Evolutionary conservation across 2,329 filamentous ascomycete species (phyloP), one percentile per base, ranked within the genome.

Genomic region (Monilinia fructigena): DNA sequence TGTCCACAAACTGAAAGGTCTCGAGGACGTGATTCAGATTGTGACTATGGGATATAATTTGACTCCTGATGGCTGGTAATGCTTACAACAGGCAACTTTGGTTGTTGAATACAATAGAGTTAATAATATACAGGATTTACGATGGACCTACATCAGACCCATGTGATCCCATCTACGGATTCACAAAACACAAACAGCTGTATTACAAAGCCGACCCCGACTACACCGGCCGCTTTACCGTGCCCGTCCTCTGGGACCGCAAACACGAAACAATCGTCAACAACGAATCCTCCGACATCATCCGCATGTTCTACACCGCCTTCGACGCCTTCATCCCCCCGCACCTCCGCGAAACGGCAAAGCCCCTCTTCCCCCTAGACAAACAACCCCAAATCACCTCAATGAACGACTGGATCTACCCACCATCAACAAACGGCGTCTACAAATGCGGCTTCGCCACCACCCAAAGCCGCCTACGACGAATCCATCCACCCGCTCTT

Each of bases 1-100:
- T 72, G 89, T 90, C 3, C 85, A 93, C 67, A 89, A 92, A 77
- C 84, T 98, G 74, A 98, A 97, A 81, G 93, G 93, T 0, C 83
- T 98, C 0, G 90, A 97, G 73, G 89, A 95, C 67, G 83, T 94
- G 70, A 66, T 68, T 26, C 65, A 59, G 31, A 35, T 67, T n/a
- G 48, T 52, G 12, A 52, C 48, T 8, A 28, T 28, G 23, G 48
- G 48, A 6, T 52, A 52, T 28, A 52, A 10, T 6, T 52, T 52
- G 5, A 52, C 48, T 14, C 23, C 48, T 16, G 23, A 52, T 26
- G 23, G 48, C 48, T 50, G 48, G 48, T 50, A 26, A 50, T 50
- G 4, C 28, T 28, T 28, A 28, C 28, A 28, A 28, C 28, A 28
- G 4, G 28, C 28, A 28, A 28, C 28, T 23, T 23, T 23, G 23